Base-by-base conservation (phyloP, 2,329 filamentous ascomycete genomes). In the Pseudogymnoascus sp. region DNA sequence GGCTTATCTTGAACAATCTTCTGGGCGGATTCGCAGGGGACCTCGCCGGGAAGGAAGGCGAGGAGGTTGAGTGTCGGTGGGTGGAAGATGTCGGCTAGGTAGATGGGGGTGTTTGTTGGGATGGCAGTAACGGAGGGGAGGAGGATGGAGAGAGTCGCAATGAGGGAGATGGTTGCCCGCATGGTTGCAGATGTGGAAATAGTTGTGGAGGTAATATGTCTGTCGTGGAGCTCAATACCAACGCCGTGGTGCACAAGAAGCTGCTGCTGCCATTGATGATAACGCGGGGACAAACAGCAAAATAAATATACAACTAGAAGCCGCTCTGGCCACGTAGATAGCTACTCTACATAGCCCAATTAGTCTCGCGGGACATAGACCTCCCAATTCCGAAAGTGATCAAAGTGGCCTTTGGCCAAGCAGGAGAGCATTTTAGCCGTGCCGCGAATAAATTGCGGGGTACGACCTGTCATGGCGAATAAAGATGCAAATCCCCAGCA, bases 41-140 rank as follows among this genome's bases (percentile, higher is more conserved):
- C 4, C 26, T 33, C 50, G 50, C 50, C 50, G 10, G 50, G 28
- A 14, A 56, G 50, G 50, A 56, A 56, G 50, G 50, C 50, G 4
- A 56, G 26, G 50, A 56, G 50, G 16, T 56, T 16, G 26, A 56
- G 26, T 12, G 50, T 33, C 8, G 50, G 50, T 2, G 50, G 50
- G 50, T 56, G 50, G 50, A 56, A 56, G n/a, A 56, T 56, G 12
- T 56, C 50, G 50, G 50, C 50, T 5, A 56, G 26, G 28, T 56
- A 56, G 50, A 56, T 56, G n/a, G 50, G 50, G n/a, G 50, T 56
- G 50, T 56, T 56, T 56, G 50, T 56, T 33, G 50, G 50, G 28
- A 56, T 56, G 50, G 50, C 50, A 4, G 50, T 1, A 6, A 33
- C 11, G 5, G 28, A 56, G 4, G 26, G 22, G 28, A 56, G 10